These are phyloP conservation scores for Aureobasidium namibiae DNA, from an alignment of 2,329 filamentous ascomycete species.

Conservation along the genomic window DNA sequence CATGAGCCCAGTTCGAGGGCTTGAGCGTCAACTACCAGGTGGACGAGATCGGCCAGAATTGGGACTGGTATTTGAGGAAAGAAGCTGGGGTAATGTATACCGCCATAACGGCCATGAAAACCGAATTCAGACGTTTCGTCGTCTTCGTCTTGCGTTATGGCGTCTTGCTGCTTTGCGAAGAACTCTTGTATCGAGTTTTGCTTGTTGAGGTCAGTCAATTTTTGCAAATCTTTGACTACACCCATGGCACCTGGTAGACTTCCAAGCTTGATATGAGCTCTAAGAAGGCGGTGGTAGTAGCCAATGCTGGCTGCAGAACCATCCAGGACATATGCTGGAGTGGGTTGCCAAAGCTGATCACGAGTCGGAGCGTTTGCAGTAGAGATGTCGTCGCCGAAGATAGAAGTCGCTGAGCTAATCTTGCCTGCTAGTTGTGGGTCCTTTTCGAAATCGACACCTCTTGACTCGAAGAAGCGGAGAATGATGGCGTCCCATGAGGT, in stretches of 20 bases:
- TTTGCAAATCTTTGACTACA: slow-evolving; percentile 31
- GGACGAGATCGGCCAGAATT: slow-evolving; percentile 43
- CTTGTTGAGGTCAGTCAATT: slow-evolving; percentile 37
- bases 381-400: slow-evolving; percentile 33
- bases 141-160: neutral
- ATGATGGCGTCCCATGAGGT: slow-evolving; percentile 39
- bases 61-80: slow-evolving; percentile 37
- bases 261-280: slow-evolving; percentile 31
- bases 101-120: slow-evolving; percentile 24
- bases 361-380: slow-evolving; percentile 25
- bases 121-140: slow-evolving; percentile 5
- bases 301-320: slow-evolving; percentile 35
- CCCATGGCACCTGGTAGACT: slow-evolving; percentile 31
- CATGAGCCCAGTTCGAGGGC: slow-evolving; percentile 44
- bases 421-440: slow-evolving; percentile 31
- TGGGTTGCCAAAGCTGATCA: slow-evolving; percentile 15
- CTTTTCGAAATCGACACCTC: slow-evolving; percentile 35
- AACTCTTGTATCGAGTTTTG: slow-evolving; percentile 34
- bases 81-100: slow-evolving; percentile 38
- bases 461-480: slow-evolving; percentile 44
- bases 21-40: slow-evolving; percentile 39
- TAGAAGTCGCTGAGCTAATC: slow-evolving; percentile 29
- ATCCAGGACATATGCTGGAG: slow-evolving; percentile 36
- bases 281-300: slow-evolving; percentile 35
- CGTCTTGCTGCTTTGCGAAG: slow-evolving; percentile 22